Base-by-base conservation (phyloP, 2,329 filamentous ascomycete genomes). In the Trichoderma citrinoviride region DNA sequence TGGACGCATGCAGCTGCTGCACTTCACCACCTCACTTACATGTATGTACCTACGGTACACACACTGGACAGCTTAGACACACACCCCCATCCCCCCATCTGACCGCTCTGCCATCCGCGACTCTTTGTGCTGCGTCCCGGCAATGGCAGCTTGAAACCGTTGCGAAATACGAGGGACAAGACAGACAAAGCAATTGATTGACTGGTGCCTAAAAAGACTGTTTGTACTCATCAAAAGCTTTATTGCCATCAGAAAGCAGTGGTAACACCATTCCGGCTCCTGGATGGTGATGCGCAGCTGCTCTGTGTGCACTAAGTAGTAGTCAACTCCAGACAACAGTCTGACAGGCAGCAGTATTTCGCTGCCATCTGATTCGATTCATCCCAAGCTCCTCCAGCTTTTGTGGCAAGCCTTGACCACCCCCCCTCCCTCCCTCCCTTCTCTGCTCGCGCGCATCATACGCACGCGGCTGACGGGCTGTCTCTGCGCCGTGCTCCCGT, bases 301-400 rank as follows among this genome's bases (percentile, higher is more conserved):
- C 53, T 15, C n/a, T 52, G 58, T 52, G 58, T 37, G 58, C 58
- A 62, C 27, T 12, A 37, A 1, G n/a, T n/a, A n/a, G n/a, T 49
- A 41, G 60, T 27, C 50, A 44, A 41, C 40, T n/a, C 33, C 47
- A 40, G 47, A 29, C 57, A 23, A 49, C 33, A 43, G 23, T n/a
- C 43, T 54, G 37, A 43, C 44, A 64, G 61, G 61, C 61, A 64
- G 61, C 61, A 64, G 61, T 64, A 49, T 56, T 64, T 64, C 14
- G 29, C 21, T 21, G 27, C 41, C 52, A 40, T 64, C 52, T 56
- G 61, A 64, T 64, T 64, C 61, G 61, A 64, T 64, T 64, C 61
- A 56, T 56, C 43, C n/a, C 7, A 47, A 25, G 19, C 15, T 33
- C 23, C 29, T 43, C 29, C n/a, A n/a, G 19, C 33, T 50, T 14